phyloP scores from a whole-genome alignment of 768 basidiomycete genomes.

The Leccinum subtestaceum region DNA sequence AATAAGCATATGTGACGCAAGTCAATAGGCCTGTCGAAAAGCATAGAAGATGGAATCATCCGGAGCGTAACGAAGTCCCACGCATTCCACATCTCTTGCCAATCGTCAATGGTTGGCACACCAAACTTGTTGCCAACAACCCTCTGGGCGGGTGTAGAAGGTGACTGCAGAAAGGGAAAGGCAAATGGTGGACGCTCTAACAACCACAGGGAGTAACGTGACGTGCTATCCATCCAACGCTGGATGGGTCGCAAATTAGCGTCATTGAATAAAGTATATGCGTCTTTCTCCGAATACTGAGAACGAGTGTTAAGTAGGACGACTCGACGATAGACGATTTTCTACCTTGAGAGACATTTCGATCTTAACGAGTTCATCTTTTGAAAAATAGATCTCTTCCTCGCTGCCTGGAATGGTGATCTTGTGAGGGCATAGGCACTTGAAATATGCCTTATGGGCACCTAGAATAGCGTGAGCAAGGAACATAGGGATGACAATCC shows the following conservation, averaged over 20 bases:
- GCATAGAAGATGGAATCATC: conserved; percentile 87
- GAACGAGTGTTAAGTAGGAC: conserved; percentile 1
- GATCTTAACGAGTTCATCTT: conserved; percentile 78
- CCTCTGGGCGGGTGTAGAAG: conserved; percentile 24
- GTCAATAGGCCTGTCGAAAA: conserved; percentile 89
- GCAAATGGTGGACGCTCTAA: conserved; percentile 81
- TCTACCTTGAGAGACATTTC: conserved; percentile 86
- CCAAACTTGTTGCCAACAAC: conserved; percentile 43
- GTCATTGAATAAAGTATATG: conserved; percentile 63
- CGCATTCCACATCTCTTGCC: conserved; percentile 78
- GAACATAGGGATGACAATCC: not conserved
- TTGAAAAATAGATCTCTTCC: conserved; percentile 49
- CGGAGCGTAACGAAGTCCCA: conserved; percentile 84
- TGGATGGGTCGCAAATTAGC: conserved; percentile 82
- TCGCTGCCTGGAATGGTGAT: conserved; percentile 49
- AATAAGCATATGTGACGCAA: conserved; percentile 96
- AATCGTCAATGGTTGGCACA: conserved; percentile 73
- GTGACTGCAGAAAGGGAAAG: conserved; percentile 61
- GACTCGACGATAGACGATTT: not conserved
- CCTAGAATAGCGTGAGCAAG: conserved; percentile 41
- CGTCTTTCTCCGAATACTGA: conserved; percentile 79
- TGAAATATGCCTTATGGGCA: conserved; percentile 82
- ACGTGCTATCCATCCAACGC: conserved; percentile 74
- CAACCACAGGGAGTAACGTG: conserved; percentile 84
- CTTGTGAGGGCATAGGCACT: conserved; percentile 58